Evolutionary conservation across 148 eudicot species (phyloP).

Genomic region (Arbutus unedo): DNA sequence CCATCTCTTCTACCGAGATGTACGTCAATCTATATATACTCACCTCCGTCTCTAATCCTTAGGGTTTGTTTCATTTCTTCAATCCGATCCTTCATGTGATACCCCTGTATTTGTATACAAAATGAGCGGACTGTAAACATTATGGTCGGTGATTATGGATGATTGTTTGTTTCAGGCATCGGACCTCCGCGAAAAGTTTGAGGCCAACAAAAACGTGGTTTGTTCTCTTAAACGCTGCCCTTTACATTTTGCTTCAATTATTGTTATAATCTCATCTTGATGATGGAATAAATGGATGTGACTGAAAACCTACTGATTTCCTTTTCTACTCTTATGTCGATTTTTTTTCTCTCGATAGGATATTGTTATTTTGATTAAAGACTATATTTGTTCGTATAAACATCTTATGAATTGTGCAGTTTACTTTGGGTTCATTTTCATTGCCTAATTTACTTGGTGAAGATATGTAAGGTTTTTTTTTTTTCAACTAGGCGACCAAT

Average conservation of each 20-base stretch:
- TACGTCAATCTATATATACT: constrained; percentile 23
- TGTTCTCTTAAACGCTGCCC: constrained; percentile 11
- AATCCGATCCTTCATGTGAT: constrained; percentile 7
- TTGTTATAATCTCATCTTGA: background rate
- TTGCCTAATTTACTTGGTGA: background rate
- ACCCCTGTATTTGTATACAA: background rate
- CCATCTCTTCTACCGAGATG: constrained; percentile 87
- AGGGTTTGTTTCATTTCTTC: constrained; percentile 19
- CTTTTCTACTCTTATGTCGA: background rate
- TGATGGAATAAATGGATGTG: background rate
- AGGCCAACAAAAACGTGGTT: constrained; percentile 79
- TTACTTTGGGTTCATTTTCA: background rate
- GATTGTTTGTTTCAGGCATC: constrained; percentile 58
- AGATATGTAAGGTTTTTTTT: background rate
- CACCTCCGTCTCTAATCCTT: constrained; percentile 6
- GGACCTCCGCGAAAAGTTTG: constrained; percentile 76
- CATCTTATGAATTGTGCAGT: background rate
- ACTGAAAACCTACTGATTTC: constrained; percentile 2
- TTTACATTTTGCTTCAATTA: background rate
- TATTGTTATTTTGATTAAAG: background rate
- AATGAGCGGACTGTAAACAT: background rate
- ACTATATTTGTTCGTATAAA: background rate
- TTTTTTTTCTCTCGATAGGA: too few species aligned
- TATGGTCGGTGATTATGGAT: background rate
- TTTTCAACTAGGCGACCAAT: background rate